A percentile compares a stretch with the other conserved stretches of the same genome.
Conservation (phyloP, 352 stramenopile genomes). For the Halophytophthora polymorphica region DNA sequence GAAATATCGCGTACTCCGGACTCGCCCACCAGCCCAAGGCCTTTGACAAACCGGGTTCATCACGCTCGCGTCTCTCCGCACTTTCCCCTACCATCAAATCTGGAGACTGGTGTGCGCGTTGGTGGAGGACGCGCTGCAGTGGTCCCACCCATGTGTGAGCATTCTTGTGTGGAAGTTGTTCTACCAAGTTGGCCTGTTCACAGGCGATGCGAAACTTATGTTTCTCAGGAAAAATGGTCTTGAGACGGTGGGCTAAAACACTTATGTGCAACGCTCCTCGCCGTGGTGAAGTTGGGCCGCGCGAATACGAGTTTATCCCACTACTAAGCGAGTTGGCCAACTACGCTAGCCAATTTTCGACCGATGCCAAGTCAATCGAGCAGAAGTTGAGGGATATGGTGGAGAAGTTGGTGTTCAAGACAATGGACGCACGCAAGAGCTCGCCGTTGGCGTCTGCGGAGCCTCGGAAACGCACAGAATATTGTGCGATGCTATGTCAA, state of each 20-base stretch:
- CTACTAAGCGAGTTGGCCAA: conserved; percentile 34
- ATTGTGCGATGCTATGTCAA: no score
- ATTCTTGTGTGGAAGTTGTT: conserved; percentile 42
- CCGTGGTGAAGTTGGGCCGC: conserved; percentile 18
- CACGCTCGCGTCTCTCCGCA: conserved; percentile 33
- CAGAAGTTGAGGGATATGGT: conserved; percentile 22
- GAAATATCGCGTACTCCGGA: conserved; percentile 48
- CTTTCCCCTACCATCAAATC: conserved; percentile 47
- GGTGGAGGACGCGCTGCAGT: conserved; percentile 37
- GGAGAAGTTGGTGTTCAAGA: no score
- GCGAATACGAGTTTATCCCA: conserved; percentile 25
- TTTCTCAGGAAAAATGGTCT: conserved; percentile 39
- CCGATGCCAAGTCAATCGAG: conserved; percentile 9
- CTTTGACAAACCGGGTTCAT: conserved; percentile 29
- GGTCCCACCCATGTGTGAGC: conserved; percentile 31
- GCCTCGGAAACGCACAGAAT: no score
- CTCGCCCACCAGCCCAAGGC: conserved; percentile 13
- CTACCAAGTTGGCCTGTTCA: conserved; percentile 44
- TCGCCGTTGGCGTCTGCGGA: conserved; percentile 3
- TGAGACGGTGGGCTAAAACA: conserved; percentile 6
- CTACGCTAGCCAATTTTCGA: conserved; percentile 28
- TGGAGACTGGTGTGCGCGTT: conserved; percentile 43
- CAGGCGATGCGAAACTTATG: conserved; percentile 18
- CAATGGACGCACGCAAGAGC: conserved; percentile 31
- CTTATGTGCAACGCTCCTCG: conserved; percentile 17